These are phyloP conservation scores for Paracoccidioides lutzii DNA, from an alignment of 2,329 filamentous ascomycete species.

Conservation along the genomic window DNA sequence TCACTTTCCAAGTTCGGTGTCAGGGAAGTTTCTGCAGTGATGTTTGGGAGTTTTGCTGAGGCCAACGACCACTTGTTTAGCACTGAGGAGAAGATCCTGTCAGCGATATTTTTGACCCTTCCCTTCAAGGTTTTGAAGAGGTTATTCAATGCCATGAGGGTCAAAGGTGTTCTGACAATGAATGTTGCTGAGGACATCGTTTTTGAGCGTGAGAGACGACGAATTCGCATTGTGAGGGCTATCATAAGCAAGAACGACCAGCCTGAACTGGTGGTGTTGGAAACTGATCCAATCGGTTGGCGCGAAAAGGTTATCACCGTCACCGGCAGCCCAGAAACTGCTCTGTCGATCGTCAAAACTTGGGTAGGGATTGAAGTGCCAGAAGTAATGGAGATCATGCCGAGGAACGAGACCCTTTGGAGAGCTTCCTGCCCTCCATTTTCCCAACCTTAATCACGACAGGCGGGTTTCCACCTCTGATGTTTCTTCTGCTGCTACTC, in stretches of 20 bases:
- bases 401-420: neutral
- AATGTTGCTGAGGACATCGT: conserved; percentile 15
- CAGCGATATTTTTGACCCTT: conserved; percentile 19
- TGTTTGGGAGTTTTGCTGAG: conserved; percentile 14
- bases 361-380: neutral
- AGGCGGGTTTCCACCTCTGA: too few relatives aligned
- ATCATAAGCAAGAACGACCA: neutral
- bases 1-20: conserved; percentile 8
- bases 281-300: conserved; percentile 4
- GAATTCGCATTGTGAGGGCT: conserved; percentile 13
- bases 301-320: neutral
- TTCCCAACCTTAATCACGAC: too few relatives aligned
- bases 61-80: conserved; percentile 9
- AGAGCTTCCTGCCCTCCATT: neutral
- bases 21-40: conserved; percentile 12
- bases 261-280: neutral
- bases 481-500: too few relatives aligned
- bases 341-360: neutral
- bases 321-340: neutral
- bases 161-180: conserved; percentile 8
- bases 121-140: conserved; percentile 16
- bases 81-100: conserved; percentile 12
- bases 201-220: conserved; percentile 19
- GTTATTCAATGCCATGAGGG: conserved; percentile 13
- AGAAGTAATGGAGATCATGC: neutral